phyloP scores from a whole-genome alignment of 768 basidiomycete species.

The Dendrothele bispora region DNA sequence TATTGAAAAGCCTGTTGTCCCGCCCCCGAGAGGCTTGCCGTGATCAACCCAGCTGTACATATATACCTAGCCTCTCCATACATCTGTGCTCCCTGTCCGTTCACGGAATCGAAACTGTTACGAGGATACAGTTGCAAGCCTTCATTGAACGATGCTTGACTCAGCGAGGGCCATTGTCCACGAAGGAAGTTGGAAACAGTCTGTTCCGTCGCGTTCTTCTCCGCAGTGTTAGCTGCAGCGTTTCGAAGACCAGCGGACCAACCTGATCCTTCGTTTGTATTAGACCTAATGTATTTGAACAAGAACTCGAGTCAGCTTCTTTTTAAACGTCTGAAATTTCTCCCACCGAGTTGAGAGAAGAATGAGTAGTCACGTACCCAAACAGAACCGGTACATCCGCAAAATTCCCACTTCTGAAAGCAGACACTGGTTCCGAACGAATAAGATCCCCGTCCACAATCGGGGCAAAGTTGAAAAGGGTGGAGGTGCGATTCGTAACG shows the following conservation, averaged over 20 bases:
- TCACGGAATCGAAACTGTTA: slow-evolving; percentile 30
- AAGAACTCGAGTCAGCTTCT: too few relatives aligned
- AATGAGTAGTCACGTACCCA: slow-evolving; percentile 24
- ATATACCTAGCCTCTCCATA: slow-evolving; percentile 44
- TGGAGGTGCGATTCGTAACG: slow-evolving; percentile 27
- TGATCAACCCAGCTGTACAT: slow-evolving; percentile 37
- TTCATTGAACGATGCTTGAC: slow-evolving; percentile 24
- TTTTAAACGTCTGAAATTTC: too few relatives aligned
- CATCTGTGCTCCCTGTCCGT: slow-evolving; percentile 41
- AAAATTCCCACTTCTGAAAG: slow-evolving; percentile 35
- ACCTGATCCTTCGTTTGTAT: slow-evolving; percentile 39
- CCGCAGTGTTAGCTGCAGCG: slow-evolving; percentile 36
- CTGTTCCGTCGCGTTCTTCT: slow-evolving; percentile 32
- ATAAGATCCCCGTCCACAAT: slow-evolving; percentile 35
- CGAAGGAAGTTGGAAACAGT: slow-evolving; percentile 41
- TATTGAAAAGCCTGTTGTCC: slow-evolving; percentile 30
- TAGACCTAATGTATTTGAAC: too few relatives aligned
- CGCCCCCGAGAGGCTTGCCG: slow-evolving; percentile 16
- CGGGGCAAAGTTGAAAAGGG: slow-evolving; percentile 36
- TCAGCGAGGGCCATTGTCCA: slow-evolving; percentile 35
- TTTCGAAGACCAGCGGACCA: slow-evolving; percentile 37
- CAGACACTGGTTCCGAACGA: slow-evolving; percentile 34
- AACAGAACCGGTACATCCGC: slow-evolving; percentile 38
- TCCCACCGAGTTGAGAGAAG: slow-evolving; percentile 9
- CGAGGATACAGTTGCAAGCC: slow-evolving; percentile 33